A percentile compares a stretch with the other conserved stretches of the same genome.
Conservation (phyloP, 768 basidiomycete species). For the Hemileccinum rubropunctum region DNA sequence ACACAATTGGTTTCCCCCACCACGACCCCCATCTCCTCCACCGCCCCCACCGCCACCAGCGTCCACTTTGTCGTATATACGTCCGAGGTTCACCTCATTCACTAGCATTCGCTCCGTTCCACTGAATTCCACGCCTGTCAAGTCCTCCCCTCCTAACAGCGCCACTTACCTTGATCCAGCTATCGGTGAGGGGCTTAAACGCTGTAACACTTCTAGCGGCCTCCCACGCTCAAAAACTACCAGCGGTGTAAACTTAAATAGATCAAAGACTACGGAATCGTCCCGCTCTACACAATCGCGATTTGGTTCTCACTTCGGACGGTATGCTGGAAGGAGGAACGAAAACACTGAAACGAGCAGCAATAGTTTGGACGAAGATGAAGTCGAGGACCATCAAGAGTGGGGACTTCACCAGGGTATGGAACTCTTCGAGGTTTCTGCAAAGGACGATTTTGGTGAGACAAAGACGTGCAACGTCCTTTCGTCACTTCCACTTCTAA, state of each 20-base stretch:
- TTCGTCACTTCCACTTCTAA: slow-evolving; percentile 12
- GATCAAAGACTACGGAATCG: slow-evolving; percentile 36
- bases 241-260: slow-evolving; percentile 31
- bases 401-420: slow-evolving; percentile 82
- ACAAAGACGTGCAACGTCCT: neutral
- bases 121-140: slow-evolving; percentile 40
- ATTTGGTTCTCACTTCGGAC: slow-evolving; percentile 56
- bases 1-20: slow-evolving; percentile 87
- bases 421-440: slow-evolving; percentile 88
- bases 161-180: slow-evolving; percentile 65
- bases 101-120: slow-evolving; percentile 64
- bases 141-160: slow-evolving; percentile 51
- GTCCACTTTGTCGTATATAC: slow-evolving; percentile 36
- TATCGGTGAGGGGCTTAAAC: slow-evolving; percentile 49
- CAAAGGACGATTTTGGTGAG: slow-evolving; percentile 81
- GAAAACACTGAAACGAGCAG: slow-evolving; percentile 60
- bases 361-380: slow-evolving; percentile 65
- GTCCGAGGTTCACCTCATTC: slow-evolving; percentile 35
- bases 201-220: slow-evolving; percentile 48
- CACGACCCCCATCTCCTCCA: slow-evolving; percentile 62
- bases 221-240: slow-evolving; percentile 52
- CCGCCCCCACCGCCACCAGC: slow-evolving; percentile 54
- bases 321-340: slow-evolving; percentile 49
- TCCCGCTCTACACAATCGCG: slow-evolving; percentile 49
- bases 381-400: slow-evolving; percentile 52